Evolutionary conservation across 345 rosid genomes (phyloP).

Genomic region (Arabis alpina): DNA sequence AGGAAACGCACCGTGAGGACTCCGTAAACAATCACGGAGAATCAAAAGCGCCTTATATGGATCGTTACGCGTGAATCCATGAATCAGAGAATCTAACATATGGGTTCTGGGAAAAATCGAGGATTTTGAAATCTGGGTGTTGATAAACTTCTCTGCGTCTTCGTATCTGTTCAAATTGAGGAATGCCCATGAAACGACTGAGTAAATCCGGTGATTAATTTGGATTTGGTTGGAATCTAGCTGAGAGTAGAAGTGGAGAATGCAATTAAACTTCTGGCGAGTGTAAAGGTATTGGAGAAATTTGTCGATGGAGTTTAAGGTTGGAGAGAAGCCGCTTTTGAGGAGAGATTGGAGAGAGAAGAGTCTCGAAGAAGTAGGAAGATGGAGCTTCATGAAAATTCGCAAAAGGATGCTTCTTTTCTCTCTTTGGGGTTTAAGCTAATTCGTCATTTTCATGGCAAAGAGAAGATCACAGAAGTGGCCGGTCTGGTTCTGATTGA

Average conservation of each 20-base stretch:
- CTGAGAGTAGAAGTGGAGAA: conserved; percentile 37
- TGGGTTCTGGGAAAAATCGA: conserved; percentile 42
- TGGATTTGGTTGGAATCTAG: conserved; percentile 22
- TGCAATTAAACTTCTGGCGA: conserved; percentile 33
- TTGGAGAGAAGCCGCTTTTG: conserved; percentile 43
- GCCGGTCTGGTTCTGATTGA: conserved; percentile 8
- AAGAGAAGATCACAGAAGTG: conserved; percentile 14
- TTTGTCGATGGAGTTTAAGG: conserved; percentile 27
- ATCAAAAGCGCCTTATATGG: conserved; percentile 54
- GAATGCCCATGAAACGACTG: conserved; percentile 55
- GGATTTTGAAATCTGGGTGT: conserved; percentile 46
- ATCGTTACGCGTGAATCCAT: conserved; percentile 51
- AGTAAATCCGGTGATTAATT: conserved; percentile 47
- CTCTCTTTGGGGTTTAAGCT: not conserved
- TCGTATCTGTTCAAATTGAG: conserved; percentile 59
- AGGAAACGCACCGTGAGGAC: conserved; percentile 55
- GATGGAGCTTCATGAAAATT: conserved; percentile 28
- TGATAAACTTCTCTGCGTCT: conserved; percentile 62
- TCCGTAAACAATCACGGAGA: conserved; percentile 53
- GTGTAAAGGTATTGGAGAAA: conserved; percentile 36
- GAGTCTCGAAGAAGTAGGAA: conserved; percentile 26
- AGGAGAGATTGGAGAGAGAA: conserved; percentile 40
- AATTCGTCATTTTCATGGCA: conserved; percentile 17
- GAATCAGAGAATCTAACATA: conserved; percentile 60
- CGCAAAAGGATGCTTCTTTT: conserved; percentile 9